These are phyloP conservation scores for Saturnispora hagleri DNA, from an alignment of 805 yeast species.

Conservation along the genomic window DNA sequence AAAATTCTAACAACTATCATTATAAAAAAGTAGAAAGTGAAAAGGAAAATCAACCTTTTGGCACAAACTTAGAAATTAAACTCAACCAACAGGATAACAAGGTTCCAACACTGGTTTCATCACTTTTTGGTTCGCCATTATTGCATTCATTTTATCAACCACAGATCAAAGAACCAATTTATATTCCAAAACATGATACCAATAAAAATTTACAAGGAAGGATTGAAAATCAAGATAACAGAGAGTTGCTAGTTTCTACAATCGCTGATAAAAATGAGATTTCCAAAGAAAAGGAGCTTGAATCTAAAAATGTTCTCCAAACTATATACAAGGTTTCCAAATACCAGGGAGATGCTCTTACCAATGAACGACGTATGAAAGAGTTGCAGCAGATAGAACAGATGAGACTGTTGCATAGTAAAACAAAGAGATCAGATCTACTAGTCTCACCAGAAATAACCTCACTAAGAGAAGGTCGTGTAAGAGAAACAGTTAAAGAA, in stretches of 20 bases:
- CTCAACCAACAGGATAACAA: not conserved
- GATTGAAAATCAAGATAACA: not conserved
- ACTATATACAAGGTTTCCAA: conserved; percentile 3
- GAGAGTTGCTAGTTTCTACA: not conserved
- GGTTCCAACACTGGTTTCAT: conserved; percentile 1
- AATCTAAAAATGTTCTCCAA: conserved; percentile 2
- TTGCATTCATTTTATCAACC: conserved; percentile 20
- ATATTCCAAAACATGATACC: conserved; percentile 9
- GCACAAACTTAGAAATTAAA: not conserved
- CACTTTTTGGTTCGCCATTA: conserved; percentile 12
- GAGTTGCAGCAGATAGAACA: conserved; percentile 6
- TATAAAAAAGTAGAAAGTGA: not conserved
- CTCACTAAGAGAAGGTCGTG: conserved; percentile 19
- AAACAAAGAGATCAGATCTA: not conserved
- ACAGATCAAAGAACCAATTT: conserved; percentile 19
- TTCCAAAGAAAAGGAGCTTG: not conserved
- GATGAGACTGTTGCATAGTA: not conserved
- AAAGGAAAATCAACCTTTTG: not conserved
- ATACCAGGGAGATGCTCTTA: conserved; percentile 2
- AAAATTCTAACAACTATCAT: not conserved
- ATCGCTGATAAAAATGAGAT: not conserved
- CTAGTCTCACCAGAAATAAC: conserved; percentile 16
- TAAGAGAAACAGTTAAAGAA: conserved; percentile 21
- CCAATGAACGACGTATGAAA: conserved; percentile 7
- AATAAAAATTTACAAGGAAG: not conserved